Evolutionary conservation across 805 yeast species (phyloP).

Genomic region (Teunomyces pallodes): DNA sequence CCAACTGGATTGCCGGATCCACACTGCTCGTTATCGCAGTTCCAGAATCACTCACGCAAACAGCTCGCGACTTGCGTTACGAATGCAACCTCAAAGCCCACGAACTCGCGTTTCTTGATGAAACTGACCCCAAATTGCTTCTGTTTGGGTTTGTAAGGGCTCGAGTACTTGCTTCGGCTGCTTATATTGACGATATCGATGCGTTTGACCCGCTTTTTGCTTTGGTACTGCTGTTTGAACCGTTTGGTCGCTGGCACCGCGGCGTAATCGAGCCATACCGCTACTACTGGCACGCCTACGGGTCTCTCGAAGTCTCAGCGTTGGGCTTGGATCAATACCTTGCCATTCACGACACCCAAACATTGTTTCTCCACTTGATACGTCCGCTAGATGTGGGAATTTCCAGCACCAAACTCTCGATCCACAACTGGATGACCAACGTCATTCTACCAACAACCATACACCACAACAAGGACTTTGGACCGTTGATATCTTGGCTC

Average conservation of each 20-base stretch:
- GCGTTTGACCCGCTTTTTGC: conserved; percentile 14
- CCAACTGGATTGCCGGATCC: background rate
- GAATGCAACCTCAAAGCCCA: background rate
- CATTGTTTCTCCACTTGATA: conserved; percentile 21
- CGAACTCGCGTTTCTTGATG: conserved; percentile 25
- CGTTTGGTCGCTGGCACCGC: conserved; percentile 24
- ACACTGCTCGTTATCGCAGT: background rate
- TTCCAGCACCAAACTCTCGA: conserved; percentile 12
- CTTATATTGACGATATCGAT: conserved; percentile 16
- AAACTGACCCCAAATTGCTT: background rate
- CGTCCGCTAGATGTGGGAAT: conserved; percentile 18
- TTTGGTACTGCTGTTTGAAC: conserved; percentile 9
- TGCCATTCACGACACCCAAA: conserved; percentile 9
- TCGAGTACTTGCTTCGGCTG: conserved; percentile 6
- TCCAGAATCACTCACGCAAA: background rate
- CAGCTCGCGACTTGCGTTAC: background rate
- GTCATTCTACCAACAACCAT: conserved; percentile 29
- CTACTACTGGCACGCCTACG: conserved; percentile 29
- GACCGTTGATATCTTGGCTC: conserved; percentile 27
- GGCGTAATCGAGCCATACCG: conserved; percentile 28
- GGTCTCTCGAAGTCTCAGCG: conserved; percentile 6
- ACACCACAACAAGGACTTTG: conserved; percentile 19
- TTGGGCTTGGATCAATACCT: conserved; percentile 15
- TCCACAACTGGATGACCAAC: conserved; percentile 21
- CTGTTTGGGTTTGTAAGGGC: conserved; percentile 6